phyloP scores from a whole-genome alignment of 495 filamentous ascomycete genomes.

The Penicillium antarcticum region DNA sequence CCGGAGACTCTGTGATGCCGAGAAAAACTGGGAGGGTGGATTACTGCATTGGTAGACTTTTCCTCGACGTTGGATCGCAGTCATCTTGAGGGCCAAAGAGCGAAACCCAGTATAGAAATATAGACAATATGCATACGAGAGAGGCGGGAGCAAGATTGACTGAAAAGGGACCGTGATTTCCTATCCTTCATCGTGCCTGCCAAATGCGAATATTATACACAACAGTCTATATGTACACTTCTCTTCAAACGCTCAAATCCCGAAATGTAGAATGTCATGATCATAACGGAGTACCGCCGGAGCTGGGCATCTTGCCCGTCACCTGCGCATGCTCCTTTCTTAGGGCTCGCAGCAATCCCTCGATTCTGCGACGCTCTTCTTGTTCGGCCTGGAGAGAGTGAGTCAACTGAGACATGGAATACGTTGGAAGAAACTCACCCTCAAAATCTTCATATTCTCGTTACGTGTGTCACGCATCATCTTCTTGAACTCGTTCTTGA shows the following conservation, averaged over 20 bases:
- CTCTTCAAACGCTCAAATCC: conserved; percentile 8
- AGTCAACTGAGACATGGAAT: conserved; percentile 10
- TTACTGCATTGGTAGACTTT: conserved; percentile 1
- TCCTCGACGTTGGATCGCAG: not conserved
- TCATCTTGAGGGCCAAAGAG: conserved; percentile 12
- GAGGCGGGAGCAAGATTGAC: not conserved
- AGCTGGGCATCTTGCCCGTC: conserved; percentile 49
- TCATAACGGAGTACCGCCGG: conserved; percentile 46
- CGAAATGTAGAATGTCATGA: conserved; percentile 23
- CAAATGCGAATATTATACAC: conserved; percentile 18
- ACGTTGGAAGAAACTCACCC: conserved; percentile 48
- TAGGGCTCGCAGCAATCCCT: conserved; percentile 54
- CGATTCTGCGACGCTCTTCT: conserved; percentile 65
- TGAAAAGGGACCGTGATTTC: not conserved
- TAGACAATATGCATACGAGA: not conserved
- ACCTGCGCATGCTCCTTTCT: conserved; percentile 50
- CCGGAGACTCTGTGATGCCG: conserved; percentile 3
- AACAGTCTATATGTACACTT: conserved; percentile 25
- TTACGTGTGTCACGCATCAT: conserved; percentile 82
- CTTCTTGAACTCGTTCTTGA: conserved; percentile 83
- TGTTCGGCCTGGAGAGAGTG: conserved; percentile 58
- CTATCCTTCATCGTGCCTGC: conserved; percentile 20
- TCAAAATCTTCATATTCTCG: conserved; percentile 66
- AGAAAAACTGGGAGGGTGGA: conserved; percentile 7
- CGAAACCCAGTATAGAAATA: not conserved